These are phyloP conservation scores for Russula sp. DNA, from an alignment of 768 basidiomycete genomes.

Conservation along the genomic window DNA sequence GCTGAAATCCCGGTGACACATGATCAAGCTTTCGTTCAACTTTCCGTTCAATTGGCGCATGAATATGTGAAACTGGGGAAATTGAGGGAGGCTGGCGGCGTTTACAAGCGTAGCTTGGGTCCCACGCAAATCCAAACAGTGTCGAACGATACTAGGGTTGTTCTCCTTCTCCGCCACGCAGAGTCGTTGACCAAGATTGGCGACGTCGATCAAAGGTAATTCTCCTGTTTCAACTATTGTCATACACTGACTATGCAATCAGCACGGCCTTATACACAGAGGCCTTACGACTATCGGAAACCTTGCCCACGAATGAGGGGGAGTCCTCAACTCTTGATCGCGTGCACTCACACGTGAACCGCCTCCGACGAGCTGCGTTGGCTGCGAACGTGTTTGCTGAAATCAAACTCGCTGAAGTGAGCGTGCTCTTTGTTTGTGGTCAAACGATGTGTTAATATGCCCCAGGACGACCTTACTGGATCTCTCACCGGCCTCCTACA, in stretches of 20 bases:
- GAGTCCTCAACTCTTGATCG: slow-evolving; percentile 44
- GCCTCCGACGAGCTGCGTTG: slow-evolving; percentile 62
- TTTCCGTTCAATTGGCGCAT: slow-evolving; percentile 66
- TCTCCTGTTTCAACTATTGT: not conserved
- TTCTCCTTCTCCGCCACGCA: slow-evolving; percentile 58
- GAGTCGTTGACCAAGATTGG: slow-evolving; percentile 56
- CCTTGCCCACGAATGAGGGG: slow-evolving; percentile 39
- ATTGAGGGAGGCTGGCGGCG: slow-evolving; percentile 49
- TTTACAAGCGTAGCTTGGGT: slow-evolving; percentile 55
- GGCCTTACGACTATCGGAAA: slow-evolving; percentile 42
- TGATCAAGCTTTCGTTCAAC: slow-evolving; percentile 48
- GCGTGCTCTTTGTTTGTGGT: not conserved
- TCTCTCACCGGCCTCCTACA: slow-evolving; percentile 56
- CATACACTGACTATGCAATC: not conserved
- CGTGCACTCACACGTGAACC: slow-evolving; percentile 49
- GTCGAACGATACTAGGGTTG: slow-evolving; percentile 44
- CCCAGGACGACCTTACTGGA: slow-evolving; percentile 52
- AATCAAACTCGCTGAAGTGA: slow-evolving; percentile 61
- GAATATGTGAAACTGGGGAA: slow-evolving; percentile 80
- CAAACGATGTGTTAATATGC: not conserved
- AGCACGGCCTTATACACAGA: slow-evolving; percentile 54
- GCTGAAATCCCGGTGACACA: not conserved
- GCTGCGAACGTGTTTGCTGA: slow-evolving; percentile 63
- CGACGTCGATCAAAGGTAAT: slow-evolving; percentile 52
- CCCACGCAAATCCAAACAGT: slow-evolving; percentile 37